Evolutionary conservation across 179 eudicot genomes (phyloP), one percentile per base, ranked within the genome.

Genomic region (Spergularia azorica): DNA sequence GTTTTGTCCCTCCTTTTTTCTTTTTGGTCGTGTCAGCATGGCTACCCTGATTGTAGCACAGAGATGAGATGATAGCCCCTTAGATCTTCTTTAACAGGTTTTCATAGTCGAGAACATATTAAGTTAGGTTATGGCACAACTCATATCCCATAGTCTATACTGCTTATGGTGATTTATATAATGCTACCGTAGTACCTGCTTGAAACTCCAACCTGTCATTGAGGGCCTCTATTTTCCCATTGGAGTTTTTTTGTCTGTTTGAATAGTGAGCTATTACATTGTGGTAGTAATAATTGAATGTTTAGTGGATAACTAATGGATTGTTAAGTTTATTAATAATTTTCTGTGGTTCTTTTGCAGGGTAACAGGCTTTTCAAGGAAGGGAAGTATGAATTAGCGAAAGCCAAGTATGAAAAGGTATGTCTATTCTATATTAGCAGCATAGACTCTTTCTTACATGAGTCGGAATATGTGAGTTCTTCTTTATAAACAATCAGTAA

Each of bases 331-430:
- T 26, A 26, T 26, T 26, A 26, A 26, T 26, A 26, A 26, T 61
- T 56, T 61, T 76, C 51, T 67, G 26, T 17, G 80, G 60, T 83
- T 63, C 60, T 57, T 70, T 81, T 86, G 67, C 91, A 93, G 99
- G 98, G 99, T 82, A 95, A 95, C 84, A 89, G 97, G 88, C 94
- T 95, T 70, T 95, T 95, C 86, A 93, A 95, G 86, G 99, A 95
- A 87, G 99, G 87, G 58, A 95, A 95, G 84, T 94, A 83, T 75
- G 98, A 88, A 80, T 87, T 95, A 73, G 99, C 98, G 10, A 95
- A 92, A 84, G 97, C 98, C 46, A 95, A 95, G 89, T 95, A 95
- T 85, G 99, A 95, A 71, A 94, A 95, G 93, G 99, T 80, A 88
- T 46, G 87, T 79, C 52, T 39, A 57, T 58, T n/a, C 63, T 60